phyloP scores from a whole-genome alignment of 345 rosid species.

The Excoecaria cochinchinensis region DNA sequence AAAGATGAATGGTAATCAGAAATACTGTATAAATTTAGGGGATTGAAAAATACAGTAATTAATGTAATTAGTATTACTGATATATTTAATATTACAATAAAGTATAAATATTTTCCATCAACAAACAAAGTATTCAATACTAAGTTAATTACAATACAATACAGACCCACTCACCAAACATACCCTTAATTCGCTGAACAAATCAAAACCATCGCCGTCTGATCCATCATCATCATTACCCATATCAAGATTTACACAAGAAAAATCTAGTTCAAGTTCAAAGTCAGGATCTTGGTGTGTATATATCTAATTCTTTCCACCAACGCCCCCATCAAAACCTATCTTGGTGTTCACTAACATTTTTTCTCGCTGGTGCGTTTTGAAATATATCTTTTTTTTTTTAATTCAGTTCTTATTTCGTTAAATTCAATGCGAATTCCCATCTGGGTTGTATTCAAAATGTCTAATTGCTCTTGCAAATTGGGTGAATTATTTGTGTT shows the following conservation, averaged over 20 bases:
- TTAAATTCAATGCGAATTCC: background rate
- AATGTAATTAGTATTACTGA: too few relatives aligned
- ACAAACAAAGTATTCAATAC: too few relatives aligned
- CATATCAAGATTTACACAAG: slow-evolving; percentile 12
- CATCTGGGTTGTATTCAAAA: slow-evolving; percentile 17
- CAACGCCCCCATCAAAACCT: slow-evolving; percentile 68
- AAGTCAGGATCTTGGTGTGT: slow-evolving; percentile 55
- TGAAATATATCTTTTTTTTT: background rate
- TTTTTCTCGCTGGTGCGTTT: slow-evolving; percentile 66
- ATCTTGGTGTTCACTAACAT: slow-evolving; percentile 74
- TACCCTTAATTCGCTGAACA: too few relatives aligned
- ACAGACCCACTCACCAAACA: too few relatives aligned
- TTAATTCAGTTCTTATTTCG: background rate
- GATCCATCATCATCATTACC: slow-evolving; percentile 28
- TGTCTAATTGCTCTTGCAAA: background rate
- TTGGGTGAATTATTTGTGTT: background rate
- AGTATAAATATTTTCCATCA: too few relatives aligned
- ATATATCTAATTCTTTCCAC: slow-evolving; percentile 77
- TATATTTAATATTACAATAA: too few relatives aligned
- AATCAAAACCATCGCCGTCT: slow-evolving; percentile 16
- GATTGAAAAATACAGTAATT: too few relatives aligned
- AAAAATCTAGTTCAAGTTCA: slow-evolving; percentile 15
- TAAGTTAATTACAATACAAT: too few relatives aligned
- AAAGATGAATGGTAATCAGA: too few relatives aligned
- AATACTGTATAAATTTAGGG: too few relatives aligned